These are phyloP conservation scores for Carex cristatella DNA, from an alignment of 176 grass and related monocot genomes.

Conservation along the genomic window DNA sequence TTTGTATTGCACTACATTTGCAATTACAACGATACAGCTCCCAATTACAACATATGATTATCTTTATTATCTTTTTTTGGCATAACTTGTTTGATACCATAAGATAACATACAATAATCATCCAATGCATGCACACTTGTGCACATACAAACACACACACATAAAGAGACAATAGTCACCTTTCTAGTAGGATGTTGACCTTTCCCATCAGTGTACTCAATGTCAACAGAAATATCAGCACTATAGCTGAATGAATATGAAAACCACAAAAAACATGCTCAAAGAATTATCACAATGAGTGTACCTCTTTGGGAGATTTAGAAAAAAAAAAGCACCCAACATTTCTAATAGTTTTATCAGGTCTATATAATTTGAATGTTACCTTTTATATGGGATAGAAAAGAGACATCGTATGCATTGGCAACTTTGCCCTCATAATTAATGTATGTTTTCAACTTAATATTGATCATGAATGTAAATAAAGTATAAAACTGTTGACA, in stretches of 20 bases:
- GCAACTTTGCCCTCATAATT: not conserved
- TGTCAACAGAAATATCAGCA: constrained; percentile 61
- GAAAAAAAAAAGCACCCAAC: not conserved
- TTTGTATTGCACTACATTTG: too few species aligned
- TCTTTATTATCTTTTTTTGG: not conserved
- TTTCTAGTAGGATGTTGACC: constrained; percentile 11
- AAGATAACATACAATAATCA: constrained; percentile 10
- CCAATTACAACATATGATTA: not conserved
- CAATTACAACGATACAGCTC: too few species aligned
- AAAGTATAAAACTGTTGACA: not conserved
- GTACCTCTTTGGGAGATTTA: not conserved
- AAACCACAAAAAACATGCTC: not conserved
- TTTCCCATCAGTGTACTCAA: constrained; percentile 64
- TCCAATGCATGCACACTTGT: not conserved
- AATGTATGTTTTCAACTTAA: not conserved
- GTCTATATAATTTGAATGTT: not conserved
- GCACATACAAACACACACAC: not conserved
- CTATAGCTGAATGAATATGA: constrained; percentile 50
- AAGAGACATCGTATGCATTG: not conserved
- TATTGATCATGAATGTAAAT: not conserved
- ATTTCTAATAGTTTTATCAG: not conserved
- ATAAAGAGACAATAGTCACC: constrained; percentile 5
- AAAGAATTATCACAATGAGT: not conserved
- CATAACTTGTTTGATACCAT: not conserved
- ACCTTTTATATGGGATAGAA: not conserved